Evolutionary conservation across 2,329 filamentous ascomycete species (phyloP), one percentile per base, ranked within the genome.

Genomic region (Dothideomycetidae sp.): DNA sequence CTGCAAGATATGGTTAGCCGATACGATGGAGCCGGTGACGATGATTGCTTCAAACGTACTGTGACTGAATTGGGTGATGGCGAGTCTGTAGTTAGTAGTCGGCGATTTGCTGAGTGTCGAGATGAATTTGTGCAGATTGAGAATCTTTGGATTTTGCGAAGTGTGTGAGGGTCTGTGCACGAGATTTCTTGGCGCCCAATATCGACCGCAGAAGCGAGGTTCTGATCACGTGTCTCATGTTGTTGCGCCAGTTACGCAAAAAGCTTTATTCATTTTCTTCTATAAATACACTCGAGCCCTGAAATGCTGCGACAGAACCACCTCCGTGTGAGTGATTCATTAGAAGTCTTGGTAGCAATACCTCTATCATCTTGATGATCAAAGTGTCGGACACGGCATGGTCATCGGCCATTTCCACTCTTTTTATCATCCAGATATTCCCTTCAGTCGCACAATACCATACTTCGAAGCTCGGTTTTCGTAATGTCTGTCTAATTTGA

Each of bases 1-100:
- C 77, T 88, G 48, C 42, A 32, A 15, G 31, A 31, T n/a, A 29
- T 37, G 28, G n/a, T 37, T 23, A 37, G 35, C 26, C 19, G 7
- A 29, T 30, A 11, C 18, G 3, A 18, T 4, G 10, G 23, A 7
- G 11, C 12, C 10, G n/a, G 19, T 11, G 3, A 11, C 21, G 9
- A 14, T 28, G n/a, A 18, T 31, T 12, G 29, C 12, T n/a, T 17
- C n/a, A 10, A 18, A 32, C 36, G 30, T 15, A 38, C 36, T 32
- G 19, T 28, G 36, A 33, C 11, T 38, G 17, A 33, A 4, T 23
- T 3, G 30, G 15, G 36, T 13, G 29, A n/a, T 32, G 29, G 13
- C 23, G 18, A 37, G 21, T 17, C 28, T 26, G 21, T 7, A 7
- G 21, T 26, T 26, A 26, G 21, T 26, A 26, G n/a, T 7, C 7